A percentile compares a stretch with the other conserved stretches of the same genome.
phyloP scores from a whole-genome alignment of 495 filamentous ascomycete species.

The Pyrenula massariospora region DNA sequence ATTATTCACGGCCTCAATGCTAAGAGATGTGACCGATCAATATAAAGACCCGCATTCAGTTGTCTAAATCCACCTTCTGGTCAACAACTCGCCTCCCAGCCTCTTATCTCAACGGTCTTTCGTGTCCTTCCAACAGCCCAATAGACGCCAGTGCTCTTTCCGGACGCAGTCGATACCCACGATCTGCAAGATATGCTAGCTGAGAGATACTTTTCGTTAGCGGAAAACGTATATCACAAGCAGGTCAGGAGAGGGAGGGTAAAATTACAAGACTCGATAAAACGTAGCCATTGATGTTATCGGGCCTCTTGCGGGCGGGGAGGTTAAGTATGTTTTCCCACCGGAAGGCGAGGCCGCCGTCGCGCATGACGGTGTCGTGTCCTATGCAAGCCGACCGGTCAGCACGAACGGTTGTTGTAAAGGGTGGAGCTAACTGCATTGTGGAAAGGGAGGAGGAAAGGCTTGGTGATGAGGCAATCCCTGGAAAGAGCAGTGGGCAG shows the following conservation, averaged over 20 bases:
- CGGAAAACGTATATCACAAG: background rate
- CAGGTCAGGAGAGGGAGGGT: background rate
- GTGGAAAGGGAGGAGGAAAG: background rate
- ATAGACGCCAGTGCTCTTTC: background rate
- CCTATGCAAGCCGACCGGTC: too few relatives aligned
- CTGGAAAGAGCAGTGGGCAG: background rate
- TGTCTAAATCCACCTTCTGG: too few relatives aligned
- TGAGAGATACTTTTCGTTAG: background rate
- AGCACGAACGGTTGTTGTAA: background rate
- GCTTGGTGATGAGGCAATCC: background rate
- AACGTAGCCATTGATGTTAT: background rate
- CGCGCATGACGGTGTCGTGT: background rate
- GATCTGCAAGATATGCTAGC: background rate
- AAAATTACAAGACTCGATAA: background rate
- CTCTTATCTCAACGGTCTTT: too few relatives aligned
- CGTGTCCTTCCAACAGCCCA: background rate
- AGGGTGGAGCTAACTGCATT: background rate
- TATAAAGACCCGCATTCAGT: too few relatives aligned
- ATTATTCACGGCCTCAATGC: too few relatives aligned
- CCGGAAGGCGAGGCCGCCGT: background rate
- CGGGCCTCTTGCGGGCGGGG: background rate
- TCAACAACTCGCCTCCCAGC: too few relatives aligned
- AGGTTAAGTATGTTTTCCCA: background rate
- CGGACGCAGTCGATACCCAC: background rate
- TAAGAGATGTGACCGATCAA: too few relatives aligned